Evolutionary conservation across 192 early-diverging fungal genomes (phyloP).

Genomic region (Coemansia sp.): DNA sequence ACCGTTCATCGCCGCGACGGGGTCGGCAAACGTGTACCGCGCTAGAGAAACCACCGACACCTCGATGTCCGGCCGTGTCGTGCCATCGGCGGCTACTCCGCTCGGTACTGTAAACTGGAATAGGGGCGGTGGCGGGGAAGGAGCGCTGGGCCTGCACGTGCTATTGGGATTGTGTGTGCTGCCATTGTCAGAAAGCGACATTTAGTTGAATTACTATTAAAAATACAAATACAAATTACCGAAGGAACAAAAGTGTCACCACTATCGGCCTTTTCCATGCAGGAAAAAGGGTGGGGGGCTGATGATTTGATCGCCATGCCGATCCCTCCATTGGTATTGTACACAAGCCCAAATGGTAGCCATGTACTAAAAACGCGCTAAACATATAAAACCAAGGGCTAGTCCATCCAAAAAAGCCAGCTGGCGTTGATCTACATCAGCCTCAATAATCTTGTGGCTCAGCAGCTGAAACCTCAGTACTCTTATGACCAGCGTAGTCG

Average conservation of each 20-base stretch:
- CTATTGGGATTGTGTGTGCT: neutral
- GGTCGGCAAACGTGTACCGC: conserved; percentile 51
- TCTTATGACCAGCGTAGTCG: neutral
- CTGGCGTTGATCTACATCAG: too few species aligned
- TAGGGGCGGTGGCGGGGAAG: neutral
- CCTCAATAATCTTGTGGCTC: too few species aligned
- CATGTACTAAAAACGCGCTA: too few species aligned
- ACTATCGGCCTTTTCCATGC: neutral
- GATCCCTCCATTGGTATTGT: too few species aligned
- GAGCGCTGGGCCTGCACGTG: neutral
- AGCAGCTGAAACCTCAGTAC: neutral
- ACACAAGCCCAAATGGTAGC: too few species aligned
- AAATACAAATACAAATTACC: neutral
- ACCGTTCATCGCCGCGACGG: conserved; percentile 17
- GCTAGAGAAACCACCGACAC: conserved; percentile 38
- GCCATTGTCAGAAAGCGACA: neutral
- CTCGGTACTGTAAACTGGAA: neutral
- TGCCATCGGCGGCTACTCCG: neutral
- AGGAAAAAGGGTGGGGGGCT: too few species aligned
- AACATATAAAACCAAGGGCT: too few species aligned
- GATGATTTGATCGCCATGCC: too few species aligned
- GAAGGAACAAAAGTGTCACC: neutral
- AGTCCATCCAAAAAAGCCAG: too few species aligned
- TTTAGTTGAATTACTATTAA: neutral
- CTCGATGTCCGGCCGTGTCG: conserved; percentile 15